Evolutionary conservation across 2,329 filamentous ascomycete species (phyloP), one percentile per base, ranked within the genome.

Genomic region (Huntiella abstrusa): DNA sequence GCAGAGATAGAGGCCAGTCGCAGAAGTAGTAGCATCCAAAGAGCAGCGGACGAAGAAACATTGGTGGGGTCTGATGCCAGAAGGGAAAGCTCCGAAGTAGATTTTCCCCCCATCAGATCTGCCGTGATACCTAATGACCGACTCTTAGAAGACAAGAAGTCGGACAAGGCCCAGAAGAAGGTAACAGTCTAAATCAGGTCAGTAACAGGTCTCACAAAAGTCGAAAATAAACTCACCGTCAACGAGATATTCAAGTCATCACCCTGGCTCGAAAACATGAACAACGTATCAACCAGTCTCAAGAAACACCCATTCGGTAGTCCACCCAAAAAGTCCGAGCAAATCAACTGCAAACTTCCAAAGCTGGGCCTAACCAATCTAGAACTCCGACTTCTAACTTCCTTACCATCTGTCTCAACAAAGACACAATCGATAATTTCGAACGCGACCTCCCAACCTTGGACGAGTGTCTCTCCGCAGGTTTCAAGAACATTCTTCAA

Each of bases 181-280:
- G 88, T 94, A 6, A 94, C 83, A 1, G 87, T 91, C 75, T 84
- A 43, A 3, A 16, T 34, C 0, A 37, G 4, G 12, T 56, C 45
- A 53, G 53, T 19, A 40, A 41, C 5, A 28, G 48, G 4, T 43
- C 10, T 11, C 22, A 15, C 8, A 13, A 28, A 12, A 33, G 13
- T 34, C 12, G 11, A 33, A 43, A 5, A 11, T 13, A 8, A n/a
- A 59, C 73, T 61, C 66, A 83, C 81, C 33, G 91, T 96, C 19
- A 98, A 67, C 0, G 88, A 88, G 55, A 96, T 92, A 54, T 98
- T 98, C 34, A 98, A 69, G 57, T 98, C 91, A 53, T 93, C 83
- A 52, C 80, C 72, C 59, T 98, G 91, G 0, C 78, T 80, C 54
- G 84, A 86, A 60, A 96, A 98, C 52, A 81, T 80, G 56, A 85